Percentiles rank a stretch among this genome's conserved stretches.
phyloP scores from a whole-genome alignment of 2,329 filamentous ascomycete genomes.

The Septoria linicola region DNA sequence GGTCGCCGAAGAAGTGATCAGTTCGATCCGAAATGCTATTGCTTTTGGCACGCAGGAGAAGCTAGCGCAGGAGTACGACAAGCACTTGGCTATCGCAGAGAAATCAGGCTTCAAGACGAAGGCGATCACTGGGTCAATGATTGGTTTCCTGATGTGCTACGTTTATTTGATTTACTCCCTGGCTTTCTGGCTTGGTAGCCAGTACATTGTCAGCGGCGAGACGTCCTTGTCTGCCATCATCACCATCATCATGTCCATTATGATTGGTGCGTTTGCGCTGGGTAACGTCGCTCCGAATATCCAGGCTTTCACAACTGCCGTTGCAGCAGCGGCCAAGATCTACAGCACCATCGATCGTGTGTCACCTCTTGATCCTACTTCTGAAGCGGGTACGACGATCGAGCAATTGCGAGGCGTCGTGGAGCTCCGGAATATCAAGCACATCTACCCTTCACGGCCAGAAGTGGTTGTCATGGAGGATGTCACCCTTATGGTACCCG shows the following conservation, averaged over 20 bases:
- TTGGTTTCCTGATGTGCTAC: constrained; percentile 78
- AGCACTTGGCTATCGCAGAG: constrained; percentile 70
- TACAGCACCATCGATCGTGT: constrained; percentile 87
- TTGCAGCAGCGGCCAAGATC: constrained; percentile 87
- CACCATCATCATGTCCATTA: constrained; percentile 83
- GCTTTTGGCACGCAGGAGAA: constrained; percentile 94
- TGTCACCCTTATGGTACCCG: constrained; percentile 75
- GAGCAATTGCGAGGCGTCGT: constrained; percentile 74
- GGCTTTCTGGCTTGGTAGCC: constrained; percentile 83
- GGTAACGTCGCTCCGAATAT: constrained; percentile 83
- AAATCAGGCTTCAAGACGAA: constrained; percentile 75
- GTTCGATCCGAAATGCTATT: constrained; percentile 85
- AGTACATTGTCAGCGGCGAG: constrained; percentile 66
- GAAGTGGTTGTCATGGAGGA: constrained; percentile 86
- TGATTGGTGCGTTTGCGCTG: constrained; percentile 89
- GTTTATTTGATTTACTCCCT: constrained; percentile 85
- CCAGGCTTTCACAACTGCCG: constrained; percentile 79
- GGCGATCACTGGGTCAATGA: constrained; percentile 69
- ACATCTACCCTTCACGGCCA: constrained; percentile 90
- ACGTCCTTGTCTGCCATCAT: constrained; percentile 69
- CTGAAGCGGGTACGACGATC: constrained; percentile 68
- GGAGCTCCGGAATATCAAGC: constrained; percentile 77
- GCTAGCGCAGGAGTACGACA: constrained; percentile 81
- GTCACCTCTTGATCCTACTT: constrained; percentile 79
- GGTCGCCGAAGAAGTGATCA: constrained; percentile 90